Percentiles rank a stretch among this genome's conserved stretches.
Evolutionary conservation across 192 early-diverging fungal species (phyloP).

Genomic region (Backusella luteola): DNA sequence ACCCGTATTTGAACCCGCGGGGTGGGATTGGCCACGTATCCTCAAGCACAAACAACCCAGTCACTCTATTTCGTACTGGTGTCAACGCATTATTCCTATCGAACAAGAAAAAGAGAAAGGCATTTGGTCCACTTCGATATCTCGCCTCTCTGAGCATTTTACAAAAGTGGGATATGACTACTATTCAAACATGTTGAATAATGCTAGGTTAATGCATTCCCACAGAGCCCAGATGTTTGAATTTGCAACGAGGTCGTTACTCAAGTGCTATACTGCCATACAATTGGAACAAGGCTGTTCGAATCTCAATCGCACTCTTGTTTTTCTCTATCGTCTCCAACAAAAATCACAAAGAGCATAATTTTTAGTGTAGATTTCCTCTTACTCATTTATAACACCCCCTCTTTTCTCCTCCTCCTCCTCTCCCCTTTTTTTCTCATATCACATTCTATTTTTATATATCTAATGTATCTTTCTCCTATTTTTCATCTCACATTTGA

Average conservation of each 20-base stretch:
- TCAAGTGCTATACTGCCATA: constrained; percentile 14
- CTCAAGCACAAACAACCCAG: constrained; percentile 6
- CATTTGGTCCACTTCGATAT: constrained; percentile 17
- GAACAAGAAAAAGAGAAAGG: background rate
- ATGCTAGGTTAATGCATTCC: constrained; percentile 21
- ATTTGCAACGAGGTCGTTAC: constrained; percentile 3
- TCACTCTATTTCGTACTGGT: background rate
- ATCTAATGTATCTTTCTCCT: constrained; percentile 4
- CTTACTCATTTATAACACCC: background rate
- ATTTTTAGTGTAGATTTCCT: background rate
- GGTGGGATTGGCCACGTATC: constrained; percentile 19
- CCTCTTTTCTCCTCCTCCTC: background rate
- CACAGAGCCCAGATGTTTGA: constrained; percentile 17
- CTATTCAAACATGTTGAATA: constrained; percentile 20
- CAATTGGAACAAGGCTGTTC: constrained; percentile 18
- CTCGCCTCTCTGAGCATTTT: constrained; percentile 15
- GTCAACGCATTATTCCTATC: background rate
- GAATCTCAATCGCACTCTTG: constrained; percentile 3
- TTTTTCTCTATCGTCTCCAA: constrained; percentile 3
- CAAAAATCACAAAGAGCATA: constrained; percentile 4
- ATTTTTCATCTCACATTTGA: background rate
- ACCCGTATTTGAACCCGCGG: constrained; percentile 19
- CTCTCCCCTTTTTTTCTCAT: background rate
- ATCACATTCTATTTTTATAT: background rate
- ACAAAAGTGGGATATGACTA: constrained; percentile 20